phyloP scores from a whole-genome alignment of 768 basidiomycete genomes.

The Tephrocybe sp. region DNA sequence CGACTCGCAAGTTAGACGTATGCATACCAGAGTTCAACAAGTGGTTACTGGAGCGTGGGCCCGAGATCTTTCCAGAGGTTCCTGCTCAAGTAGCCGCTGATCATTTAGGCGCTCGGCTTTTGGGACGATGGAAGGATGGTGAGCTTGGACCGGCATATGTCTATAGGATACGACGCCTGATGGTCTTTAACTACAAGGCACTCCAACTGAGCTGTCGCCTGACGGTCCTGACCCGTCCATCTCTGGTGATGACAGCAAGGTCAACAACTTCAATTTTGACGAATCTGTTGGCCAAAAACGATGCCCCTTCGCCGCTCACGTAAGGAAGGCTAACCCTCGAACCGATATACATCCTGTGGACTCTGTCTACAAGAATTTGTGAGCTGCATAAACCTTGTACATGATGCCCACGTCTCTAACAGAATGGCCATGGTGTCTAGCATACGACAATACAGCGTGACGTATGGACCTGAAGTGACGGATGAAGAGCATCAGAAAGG shows the following conservation, averaged over 20 bases:
- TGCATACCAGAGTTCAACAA: conserved; percentile 16
- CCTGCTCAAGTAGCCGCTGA: conserved; percentile 9
- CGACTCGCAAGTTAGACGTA: conserved; percentile 13
- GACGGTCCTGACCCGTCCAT: conserved; percentile 13
- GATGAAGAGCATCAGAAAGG: conserved; percentile 3
- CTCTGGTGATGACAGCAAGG: conserved; percentile 10
- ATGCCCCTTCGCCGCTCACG: conserved; percentile 19
- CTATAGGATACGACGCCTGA: not conserved
- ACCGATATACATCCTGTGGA: conserved; percentile 14
- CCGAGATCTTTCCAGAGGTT: conserved; percentile 8
- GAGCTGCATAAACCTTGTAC: not conserved
- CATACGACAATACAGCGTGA: conserved; percentile 9
- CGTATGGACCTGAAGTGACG: conserved; percentile 10
- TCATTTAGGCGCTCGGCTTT: conserved; percentile 11
- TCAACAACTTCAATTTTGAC: conserved; percentile 25
- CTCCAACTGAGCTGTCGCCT: conserved; percentile 14
- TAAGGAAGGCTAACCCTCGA: conserved; percentile 18
- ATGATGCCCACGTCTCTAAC: not conserved
- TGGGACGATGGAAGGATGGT: conserved; percentile 24
- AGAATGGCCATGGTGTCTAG: not conserved
- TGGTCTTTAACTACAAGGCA: conserved; percentile 8
- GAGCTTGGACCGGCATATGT: not conserved
- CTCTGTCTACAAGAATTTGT: conserved; percentile 12
- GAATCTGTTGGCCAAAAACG: conserved; percentile 6
- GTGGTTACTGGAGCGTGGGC: conserved; percentile 8